Evolutionary conservation across 306 rosid species (phyloP).

Genomic region (Comarum palustre): DNA sequence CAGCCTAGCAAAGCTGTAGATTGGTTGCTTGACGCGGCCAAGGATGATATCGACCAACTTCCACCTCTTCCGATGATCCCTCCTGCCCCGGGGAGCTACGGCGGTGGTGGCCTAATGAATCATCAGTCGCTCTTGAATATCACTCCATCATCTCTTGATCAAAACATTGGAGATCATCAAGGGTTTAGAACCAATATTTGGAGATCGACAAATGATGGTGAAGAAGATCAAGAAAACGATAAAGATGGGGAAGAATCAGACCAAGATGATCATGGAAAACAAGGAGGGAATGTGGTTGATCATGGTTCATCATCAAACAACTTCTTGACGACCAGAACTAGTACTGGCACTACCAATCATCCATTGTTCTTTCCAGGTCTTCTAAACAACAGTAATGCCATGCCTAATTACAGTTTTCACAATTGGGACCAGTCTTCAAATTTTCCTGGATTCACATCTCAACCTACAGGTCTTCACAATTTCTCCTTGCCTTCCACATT

Average conservation of each 20-base stretch:
- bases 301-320: constrained; percentile 24
- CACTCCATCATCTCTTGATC: not conserved
- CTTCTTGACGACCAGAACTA: not conserved
- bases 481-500: constrained; percentile 43
- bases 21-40: constrained; percentile 80
- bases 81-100: constrained; percentile 32
- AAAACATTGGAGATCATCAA: constrained; percentile 2
- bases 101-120: constrained; percentile 23
- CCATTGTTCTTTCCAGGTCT: constrained; percentile 44
- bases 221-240: constrained; percentile 8
- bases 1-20: constrained; percentile 95
- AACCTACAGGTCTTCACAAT: too few relatives aligned
- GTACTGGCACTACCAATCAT: constrained; percentile 19
- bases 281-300: constrained; percentile 18
- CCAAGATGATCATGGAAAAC: constrained; percentile 19
- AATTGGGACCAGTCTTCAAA: constrained; percentile 34
- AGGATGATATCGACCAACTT: constrained; percentile 78
- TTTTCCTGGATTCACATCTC: constrained; percentile 7
- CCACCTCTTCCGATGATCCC: constrained; percentile 70
- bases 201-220: constrained; percentile 27
- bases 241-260: constrained; percentile 12
- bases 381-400: constrained; percentile 17
- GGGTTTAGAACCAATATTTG: constrained; percentile 11
- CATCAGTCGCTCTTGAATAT: constrained; percentile 33
- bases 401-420: constrained; percentile 23